phyloP scores from a whole-genome alignment of 75 land plant genomes.

The Selaginella moellendorffii region DNA sequence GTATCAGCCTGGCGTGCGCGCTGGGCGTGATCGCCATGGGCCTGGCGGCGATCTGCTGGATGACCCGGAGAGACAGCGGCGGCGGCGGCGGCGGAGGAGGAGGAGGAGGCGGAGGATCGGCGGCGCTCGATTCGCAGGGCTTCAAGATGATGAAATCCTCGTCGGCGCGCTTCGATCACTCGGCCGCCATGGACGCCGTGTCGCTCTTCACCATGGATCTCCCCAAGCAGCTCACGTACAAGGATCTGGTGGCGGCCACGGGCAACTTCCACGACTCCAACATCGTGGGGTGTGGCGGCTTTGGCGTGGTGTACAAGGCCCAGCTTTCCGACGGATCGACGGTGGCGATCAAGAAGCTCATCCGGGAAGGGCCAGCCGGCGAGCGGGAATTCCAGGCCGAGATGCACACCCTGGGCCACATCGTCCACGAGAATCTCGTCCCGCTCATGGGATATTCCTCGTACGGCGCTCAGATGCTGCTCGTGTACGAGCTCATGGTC shows the following conservation, averaged over 20 bases:
- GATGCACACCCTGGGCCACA: slow-evolving; percentile 1
- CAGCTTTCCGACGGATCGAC: slow-evolving; percentile 27
- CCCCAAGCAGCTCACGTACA: background rate
- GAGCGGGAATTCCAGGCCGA: slow-evolving; percentile 4
- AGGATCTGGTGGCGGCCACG: background rate
- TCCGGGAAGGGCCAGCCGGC: background rate
- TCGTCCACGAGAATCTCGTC: background rate
- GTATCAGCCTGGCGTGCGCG: background rate
- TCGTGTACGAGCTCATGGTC: background rate
- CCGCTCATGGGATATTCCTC: slow-evolving; percentile 1
- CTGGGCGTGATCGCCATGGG: background rate
- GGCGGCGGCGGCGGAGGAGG: background rate
- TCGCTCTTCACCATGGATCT: background rate
- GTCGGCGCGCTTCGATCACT: background rate
- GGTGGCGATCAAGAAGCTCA: background rate
- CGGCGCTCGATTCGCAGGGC: background rate
- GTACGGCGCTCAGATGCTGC: background rate
- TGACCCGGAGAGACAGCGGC: background rate
- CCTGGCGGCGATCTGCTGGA: background rate
- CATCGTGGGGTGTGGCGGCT: slow-evolving; percentile 16
- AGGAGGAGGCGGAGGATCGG: background rate
- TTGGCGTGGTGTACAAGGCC: slow-evolving; percentile 51
- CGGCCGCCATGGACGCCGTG: background rate
- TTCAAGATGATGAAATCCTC: background rate
- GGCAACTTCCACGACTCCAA: background rate